These are phyloP conservation scores for Pichia exigua DNA, from an alignment of 805 yeast species.

Conservation along the genomic window DNA sequence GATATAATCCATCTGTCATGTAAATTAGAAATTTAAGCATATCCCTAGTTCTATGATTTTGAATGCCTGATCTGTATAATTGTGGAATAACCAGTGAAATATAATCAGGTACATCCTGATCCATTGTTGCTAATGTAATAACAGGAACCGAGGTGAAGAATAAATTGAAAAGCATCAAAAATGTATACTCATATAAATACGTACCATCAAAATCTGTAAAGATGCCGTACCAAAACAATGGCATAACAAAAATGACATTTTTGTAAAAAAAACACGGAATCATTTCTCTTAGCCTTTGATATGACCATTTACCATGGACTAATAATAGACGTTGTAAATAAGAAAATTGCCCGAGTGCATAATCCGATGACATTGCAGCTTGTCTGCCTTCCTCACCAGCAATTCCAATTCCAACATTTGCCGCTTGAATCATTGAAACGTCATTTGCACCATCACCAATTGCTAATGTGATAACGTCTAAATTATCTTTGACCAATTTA, in stretches of 20 bases:
- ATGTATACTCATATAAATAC: conserved; percentile 70
- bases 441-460: conserved; percentile 86
- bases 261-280: conserved; percentile 73
- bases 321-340: conserved; percentile 55
- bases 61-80: conserved; percentile 58
- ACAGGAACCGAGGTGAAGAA: conserved; percentile 78
- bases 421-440: conserved; percentile 83
- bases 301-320: conserved; percentile 84
- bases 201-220: conserved; percentile 67
- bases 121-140: conserved; percentile 61
- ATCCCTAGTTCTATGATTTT: conserved; percentile 52
- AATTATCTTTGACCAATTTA: conserved; percentile 50
- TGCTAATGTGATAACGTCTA: conserved; percentile 70
- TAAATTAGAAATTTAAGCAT: conserved; percentile 51
- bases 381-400: conserved; percentile 86
- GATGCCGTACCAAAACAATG: conserved; percentile 72
- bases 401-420: conserved; percentile 79
- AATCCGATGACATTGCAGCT: conserved; percentile 82
- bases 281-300: conserved; percentile 67
- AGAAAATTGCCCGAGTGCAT: conserved; percentile 74
- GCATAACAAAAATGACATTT: conserved; percentile 64
- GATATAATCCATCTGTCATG: conserved; percentile 64
- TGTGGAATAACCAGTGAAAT: conserved; percentile 65
- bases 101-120: conserved; percentile 65
- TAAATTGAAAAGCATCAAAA: conserved; percentile 69